Evolutionary conservation across 331 rosid genomes (phyloP), one percentile per base, ranked within the genome.

Genomic region (Pyrus hybrid): DNA sequence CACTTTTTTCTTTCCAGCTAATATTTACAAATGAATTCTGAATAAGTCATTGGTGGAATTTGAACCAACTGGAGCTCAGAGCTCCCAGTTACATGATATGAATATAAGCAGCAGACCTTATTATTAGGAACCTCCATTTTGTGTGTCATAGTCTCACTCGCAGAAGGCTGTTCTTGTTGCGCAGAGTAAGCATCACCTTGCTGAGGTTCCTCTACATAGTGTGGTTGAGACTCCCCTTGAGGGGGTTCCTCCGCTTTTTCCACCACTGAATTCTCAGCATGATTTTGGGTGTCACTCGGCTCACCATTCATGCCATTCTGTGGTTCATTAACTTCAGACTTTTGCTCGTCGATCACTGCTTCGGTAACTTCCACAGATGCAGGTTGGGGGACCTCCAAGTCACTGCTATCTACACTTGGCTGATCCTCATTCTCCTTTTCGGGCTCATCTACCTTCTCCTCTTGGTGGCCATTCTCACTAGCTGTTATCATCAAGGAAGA

Each of bases 91-190:
- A 23, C 6, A 60, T 37, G 25, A 23, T 45, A 37, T 61, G 41
- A 2, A 26, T 67, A 13, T 33, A 67, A 30, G 32, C 7, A 33
- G 69, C 72, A 22, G 54, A 95, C 99, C 99, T 95, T 92, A 76
- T 93, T 95, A 77, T 87, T 95, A 33, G 99, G 99, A 75, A 95
- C 98, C 70, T 92, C 97, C 73, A 95, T 91, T 80, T 70, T 89
- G 75, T 83, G 84, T 0, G 97, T 68, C 1, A 80, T 75, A 21
- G 77, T 56, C 21, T 85, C 84, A 51, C 75, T 63, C 4, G 25
- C 91, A 47, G 87, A 76, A 21, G 85, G 80, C 66, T 82, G 83
- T 74, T 82, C 70, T 32, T 56, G 73, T 13, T 64, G 86, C 20
- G 8, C 23, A 23, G 75, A 70, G 58, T 76, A 51, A 80, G 71